Percentiles rank a stretch among this genome's conserved stretches.
phyloP scores from a whole-genome alignment of 202 grass and related monocot genomes.

The Eragrostis tef region DNA sequence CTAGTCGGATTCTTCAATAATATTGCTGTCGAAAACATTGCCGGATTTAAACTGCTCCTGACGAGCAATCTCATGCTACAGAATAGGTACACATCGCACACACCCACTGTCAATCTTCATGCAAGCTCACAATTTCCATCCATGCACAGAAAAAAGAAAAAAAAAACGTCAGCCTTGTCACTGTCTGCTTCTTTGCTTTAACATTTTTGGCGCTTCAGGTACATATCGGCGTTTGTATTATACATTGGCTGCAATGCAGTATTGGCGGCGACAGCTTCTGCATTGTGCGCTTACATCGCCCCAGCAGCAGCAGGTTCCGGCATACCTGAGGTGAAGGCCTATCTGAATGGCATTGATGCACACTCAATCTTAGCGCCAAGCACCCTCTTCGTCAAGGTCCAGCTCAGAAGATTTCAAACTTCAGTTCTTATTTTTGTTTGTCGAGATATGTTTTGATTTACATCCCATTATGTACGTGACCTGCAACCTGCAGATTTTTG shows the following conservation, averaged over 20 bases:
- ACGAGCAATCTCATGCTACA: constrained; percentile 59
- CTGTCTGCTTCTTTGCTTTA: neutral
- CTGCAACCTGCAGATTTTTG: constrained; percentile 56
- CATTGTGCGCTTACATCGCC: constrained; percentile 56
- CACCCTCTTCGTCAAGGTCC: constrained; percentile 67
- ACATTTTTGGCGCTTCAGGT: constrained; percentile 39
- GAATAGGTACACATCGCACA: constrained; percentile 36
- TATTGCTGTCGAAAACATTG: constrained; percentile 68
- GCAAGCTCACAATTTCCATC: neutral
- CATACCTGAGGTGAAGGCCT: constrained; percentile 73
- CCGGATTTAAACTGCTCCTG: constrained; percentile 58
- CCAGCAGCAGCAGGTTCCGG: constrained; percentile 61
- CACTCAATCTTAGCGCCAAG: constrained; percentile 58
- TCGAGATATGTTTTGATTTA: neutral
- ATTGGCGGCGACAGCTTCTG: constrained; percentile 47
- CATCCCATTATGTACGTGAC: neutral
- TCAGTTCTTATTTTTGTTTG: neutral
- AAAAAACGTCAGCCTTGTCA: neutral
- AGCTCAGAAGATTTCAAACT: neutral
- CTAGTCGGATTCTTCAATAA: constrained; percentile 66
- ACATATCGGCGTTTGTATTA: constrained; percentile 48
- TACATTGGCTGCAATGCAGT: constrained; percentile 45
- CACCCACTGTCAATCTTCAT: neutral
- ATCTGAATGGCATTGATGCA: constrained; percentile 63
- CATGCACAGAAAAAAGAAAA: neutral